Evolutionary conservation across 2,329 filamentous ascomycete species (phyloP).

Genomic region (Exophiala oligosperma): DNA sequence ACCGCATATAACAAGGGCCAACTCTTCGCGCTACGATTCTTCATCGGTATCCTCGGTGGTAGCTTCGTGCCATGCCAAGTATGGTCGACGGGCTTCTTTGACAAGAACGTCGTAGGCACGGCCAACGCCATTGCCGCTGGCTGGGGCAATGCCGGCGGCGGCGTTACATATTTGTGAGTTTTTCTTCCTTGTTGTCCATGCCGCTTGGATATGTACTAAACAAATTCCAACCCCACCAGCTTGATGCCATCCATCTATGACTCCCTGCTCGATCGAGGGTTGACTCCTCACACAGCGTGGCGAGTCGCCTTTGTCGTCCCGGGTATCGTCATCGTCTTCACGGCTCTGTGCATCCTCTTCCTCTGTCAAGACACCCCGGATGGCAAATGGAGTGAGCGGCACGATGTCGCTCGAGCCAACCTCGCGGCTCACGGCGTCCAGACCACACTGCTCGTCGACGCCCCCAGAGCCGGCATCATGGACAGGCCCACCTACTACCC

Average conservation of each 20-base stretch:
- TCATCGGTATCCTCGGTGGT: slow-evolving; percentile 45
- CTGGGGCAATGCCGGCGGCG: slow-evolving; percentile 83
- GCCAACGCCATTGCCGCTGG: slow-evolving; percentile 84
- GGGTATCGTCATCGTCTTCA: slow-evolving; percentile 69
- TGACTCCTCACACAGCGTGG: slow-evolving; percentile 72
- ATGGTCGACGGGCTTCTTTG: slow-evolving; percentile 90
- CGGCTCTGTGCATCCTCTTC: slow-evolving; percentile 68
- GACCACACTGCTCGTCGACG: slow-evolving; percentile 19
- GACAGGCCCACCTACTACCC: slow-evolving; percentile 28
- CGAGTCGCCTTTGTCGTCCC: slow-evolving; percentile 82
- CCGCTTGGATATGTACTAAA: too few species aligned
- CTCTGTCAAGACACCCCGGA: slow-evolving; percentile 79
- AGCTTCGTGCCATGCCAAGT: slow-evolving; percentile 69
- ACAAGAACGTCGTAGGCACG: slow-evolving; percentile 87
- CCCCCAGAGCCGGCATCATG: slow-evolving; percentile 30
- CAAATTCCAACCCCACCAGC: slow-evolving; percentile 6
- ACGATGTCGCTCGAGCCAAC: slow-evolving; percentile 57
- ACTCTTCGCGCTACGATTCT: slow-evolving; percentile 45
- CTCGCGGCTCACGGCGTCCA: slow-evolving; percentile 48
- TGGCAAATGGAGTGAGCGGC: slow-evolving; percentile 76
- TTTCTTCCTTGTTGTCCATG: too few species aligned
- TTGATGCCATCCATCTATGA: slow-evolving; percentile 90
- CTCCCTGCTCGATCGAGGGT: slow-evolving; percentile 64
- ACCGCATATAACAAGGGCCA: slow-evolving; percentile 66
- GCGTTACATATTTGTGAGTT: slow-evolving; percentile 75